Conservation (phyloP, 768 basidiomycete species). For the Auricularia cornea region DNA sequence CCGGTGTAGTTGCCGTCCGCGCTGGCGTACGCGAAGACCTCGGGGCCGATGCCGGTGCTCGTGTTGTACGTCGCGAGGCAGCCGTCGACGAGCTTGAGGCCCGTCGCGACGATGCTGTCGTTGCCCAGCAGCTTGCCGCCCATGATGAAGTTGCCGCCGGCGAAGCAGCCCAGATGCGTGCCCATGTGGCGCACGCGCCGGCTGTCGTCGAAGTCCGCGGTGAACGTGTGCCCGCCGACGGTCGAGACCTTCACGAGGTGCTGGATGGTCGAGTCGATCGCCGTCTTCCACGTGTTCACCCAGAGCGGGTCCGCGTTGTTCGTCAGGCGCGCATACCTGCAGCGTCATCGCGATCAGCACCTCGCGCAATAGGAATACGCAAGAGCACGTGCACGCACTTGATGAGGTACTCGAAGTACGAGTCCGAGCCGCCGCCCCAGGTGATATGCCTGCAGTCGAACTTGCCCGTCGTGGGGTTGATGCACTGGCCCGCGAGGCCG, state of each 20-base stretch:
- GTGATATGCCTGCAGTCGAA: conserved; percentile 52
- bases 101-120: conserved; percentile 55
- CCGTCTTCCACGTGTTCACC: conserved; percentile 58
- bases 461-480: conserved; percentile 45
- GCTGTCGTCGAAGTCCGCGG: conserved; percentile 52
- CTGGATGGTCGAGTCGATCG: conserved; percentile 63
- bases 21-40: conserved; percentile 39
- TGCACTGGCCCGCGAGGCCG: conserved; percentile 50
- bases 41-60: conserved; percentile 74
- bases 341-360: too few relatives aligned
- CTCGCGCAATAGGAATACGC: too few relatives aligned
- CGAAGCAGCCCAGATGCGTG: conserved; percentile 68
- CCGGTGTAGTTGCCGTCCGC: conserved; percentile 53
- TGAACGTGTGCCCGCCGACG: conserved; percentile 51
- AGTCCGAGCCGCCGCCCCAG: conserved; percentile 63
- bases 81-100: conserved; percentile 53
- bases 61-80: conserved; percentile 76
- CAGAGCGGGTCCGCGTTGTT: conserved; percentile 59
- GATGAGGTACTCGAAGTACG: conserved; percentile 71
- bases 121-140: conserved; percentile 65
- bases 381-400: conserved; percentile 29
- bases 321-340: conserved; percentile 42
- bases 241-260: conserved; percentile 52
- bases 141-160: conserved; percentile 69
- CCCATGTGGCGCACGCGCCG: conserved; percentile 48